phyloP scores from a whole-genome alignment of 768 basidiomycete genomes.

The Kwoniella mangroviensis region DNA sequence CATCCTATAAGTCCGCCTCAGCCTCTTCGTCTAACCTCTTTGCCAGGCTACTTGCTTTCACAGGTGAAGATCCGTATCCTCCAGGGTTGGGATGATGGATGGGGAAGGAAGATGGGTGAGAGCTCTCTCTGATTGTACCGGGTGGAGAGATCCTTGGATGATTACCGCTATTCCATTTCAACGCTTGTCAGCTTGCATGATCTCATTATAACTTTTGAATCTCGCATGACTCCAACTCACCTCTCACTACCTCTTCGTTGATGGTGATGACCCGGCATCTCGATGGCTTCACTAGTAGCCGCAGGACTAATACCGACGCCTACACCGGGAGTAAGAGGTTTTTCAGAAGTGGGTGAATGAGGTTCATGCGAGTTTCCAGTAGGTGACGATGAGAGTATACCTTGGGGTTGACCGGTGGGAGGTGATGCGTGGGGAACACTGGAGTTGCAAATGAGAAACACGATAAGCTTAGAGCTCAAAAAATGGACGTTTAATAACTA shows the following conservation, averaged over 20 bases:
- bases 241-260: conserved; percentile 43
- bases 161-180: conserved; percentile 11
- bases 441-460: conserved; percentile 13
- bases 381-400: conserved; percentile 39
- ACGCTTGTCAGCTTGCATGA: neutral
- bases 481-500: too few species aligned
- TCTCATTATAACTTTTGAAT: neutral
- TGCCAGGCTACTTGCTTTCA: conserved; percentile 49
- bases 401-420: conserved; percentile 61
- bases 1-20: conserved; percentile 12
- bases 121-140: conserved; percentile 35
- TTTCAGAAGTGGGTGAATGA: conserved; percentile 17
- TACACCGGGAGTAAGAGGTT: conserved; percentile 28
- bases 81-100: conserved; percentile 39
- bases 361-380: conserved; percentile 27
- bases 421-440: conserved; percentile 91
- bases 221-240: conserved; percentile 22
- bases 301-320: conserved; percentile 51
- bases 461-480: neutral
- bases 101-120: conserved; percentile 41
- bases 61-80: conserved; percentile 46
- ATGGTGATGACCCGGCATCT: conserved; percentile 35
- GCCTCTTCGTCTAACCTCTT: conserved; percentile 44
- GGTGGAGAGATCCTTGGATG: conserved; percentile 45
- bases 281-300: conserved; percentile 49